Evolutionary conservation across 495 filamentous ascomycete species (phyloP).

Genomic region (Rostrohypoxylon terebratum): DNA sequence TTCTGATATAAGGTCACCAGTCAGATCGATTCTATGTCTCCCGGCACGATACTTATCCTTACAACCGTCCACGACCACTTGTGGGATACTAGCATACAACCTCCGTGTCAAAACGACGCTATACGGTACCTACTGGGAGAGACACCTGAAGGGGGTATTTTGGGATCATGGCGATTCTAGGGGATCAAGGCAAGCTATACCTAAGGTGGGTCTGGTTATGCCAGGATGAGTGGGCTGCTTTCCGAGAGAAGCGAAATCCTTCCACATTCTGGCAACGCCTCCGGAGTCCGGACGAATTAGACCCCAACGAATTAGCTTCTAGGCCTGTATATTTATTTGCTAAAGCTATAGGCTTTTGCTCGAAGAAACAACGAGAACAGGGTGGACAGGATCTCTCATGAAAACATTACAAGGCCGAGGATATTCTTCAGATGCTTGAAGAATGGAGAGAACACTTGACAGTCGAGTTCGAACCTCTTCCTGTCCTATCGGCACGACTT

Average conservation of each 20-base stretch:
- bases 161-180: neutral
- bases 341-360: neutral
- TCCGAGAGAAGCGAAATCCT: neutral
- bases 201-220: neutral
- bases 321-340: neutral
- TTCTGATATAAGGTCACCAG: neutral
- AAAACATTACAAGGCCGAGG: neutral
- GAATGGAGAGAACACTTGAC: neutral
- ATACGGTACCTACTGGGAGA: neutral
- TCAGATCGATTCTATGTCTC: neutral
- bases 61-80: neutral
- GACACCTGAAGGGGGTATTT: neutral
- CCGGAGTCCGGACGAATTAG: neutral
- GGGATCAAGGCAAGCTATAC: neutral
- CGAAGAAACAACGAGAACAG: neutral
- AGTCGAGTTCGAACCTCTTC: neutral
- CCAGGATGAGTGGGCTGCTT: neutral
- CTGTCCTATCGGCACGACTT: neutral
- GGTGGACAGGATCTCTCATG: neutral
- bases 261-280: neutral
- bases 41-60: neutral
- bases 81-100: neutral
- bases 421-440: neutral
- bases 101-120: neutral
- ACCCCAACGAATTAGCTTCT: neutral